Percentiles rank a stretch among this genome's conserved stretches.
Conservation (phyloP, 2,329 filamentous ascomycete genomes). For the Ophiostoma quercus region DNA sequence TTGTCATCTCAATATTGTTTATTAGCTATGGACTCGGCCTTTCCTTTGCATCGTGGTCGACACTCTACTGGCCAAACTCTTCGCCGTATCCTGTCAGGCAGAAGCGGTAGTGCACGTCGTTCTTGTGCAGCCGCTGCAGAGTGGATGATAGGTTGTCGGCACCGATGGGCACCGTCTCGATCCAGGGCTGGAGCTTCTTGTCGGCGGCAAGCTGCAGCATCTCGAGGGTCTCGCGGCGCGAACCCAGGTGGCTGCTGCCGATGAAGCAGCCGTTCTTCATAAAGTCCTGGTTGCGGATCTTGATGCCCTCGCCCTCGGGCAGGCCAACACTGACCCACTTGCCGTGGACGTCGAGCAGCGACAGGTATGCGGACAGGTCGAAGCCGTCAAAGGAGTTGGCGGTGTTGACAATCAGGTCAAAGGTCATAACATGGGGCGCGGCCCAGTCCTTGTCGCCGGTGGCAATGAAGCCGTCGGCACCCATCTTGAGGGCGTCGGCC, state of each 20-base stretch:
- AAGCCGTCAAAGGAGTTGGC: conserved; percentile 65
- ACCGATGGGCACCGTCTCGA: conserved; percentile 68
- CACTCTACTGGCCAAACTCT: conserved; percentile 51
- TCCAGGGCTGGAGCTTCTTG: conserved; percentile 64
- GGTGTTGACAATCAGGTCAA: conserved; percentile 73
- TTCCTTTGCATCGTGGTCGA: neutral
- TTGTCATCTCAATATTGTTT: neutral
- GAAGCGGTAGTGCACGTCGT: conserved; percentile 69
- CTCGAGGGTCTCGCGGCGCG: conserved; percentile 61
- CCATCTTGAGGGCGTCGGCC: conserved; percentile 53
- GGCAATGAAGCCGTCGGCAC: conserved; percentile 56
- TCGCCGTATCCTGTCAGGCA: conserved; percentile 67
- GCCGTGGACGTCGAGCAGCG: conserved; percentile 74
- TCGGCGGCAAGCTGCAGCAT: conserved; percentile 69
- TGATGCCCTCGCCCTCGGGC: conserved; percentile 68
- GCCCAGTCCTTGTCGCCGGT: conserved; percentile 55
- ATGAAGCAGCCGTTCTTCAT: conserved; percentile 69
- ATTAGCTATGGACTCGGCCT: neutral
- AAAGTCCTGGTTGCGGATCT: conserved; percentile 69
- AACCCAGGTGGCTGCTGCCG: conserved; percentile 65
- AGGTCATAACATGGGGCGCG: conserved; percentile 54
- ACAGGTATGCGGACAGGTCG: conserved; percentile 66
- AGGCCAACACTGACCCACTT: conserved; percentile 75
- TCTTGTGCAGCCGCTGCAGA: conserved; percentile 63
- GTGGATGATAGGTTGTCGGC: conserved; percentile 65